Percentiles rank a stretch among this genome's conserved stretches.
These are phyloP conservation scores for Geosmithia morbida DNA, from an alignment of 2,329 filamentous ascomycete genomes.

Conservation along the genomic window DNA sequence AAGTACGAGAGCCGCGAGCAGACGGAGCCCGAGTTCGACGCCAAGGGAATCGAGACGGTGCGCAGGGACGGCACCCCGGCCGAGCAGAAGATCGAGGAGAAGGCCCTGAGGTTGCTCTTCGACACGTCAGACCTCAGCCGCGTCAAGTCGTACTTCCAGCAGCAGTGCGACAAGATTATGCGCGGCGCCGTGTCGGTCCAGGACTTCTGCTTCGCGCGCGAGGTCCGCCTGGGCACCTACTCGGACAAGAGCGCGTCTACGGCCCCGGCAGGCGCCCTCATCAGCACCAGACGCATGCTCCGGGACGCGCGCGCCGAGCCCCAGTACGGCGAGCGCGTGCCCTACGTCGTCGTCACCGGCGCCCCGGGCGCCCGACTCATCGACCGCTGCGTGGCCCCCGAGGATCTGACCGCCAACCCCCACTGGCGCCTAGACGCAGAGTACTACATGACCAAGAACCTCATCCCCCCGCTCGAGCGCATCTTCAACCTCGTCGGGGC, in stretches of 20 bases:
- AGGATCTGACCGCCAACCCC: slow-evolving; percentile 62
- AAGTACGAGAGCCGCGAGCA: slow-evolving; percentile 79
- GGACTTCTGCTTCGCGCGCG: slow-evolving; percentile 90
- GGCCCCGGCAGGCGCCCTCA: slow-evolving; percentile 74
- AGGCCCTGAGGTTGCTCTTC: slow-evolving; percentile 76
- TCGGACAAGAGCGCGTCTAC: slow-evolving; percentile 53
- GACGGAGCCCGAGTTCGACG: slow-evolving; percentile 75
- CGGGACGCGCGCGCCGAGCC: slow-evolving; percentile 76
- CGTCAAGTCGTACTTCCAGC: slow-evolving; percentile 81
- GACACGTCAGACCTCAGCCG: slow-evolving; percentile 77
- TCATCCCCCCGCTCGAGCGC: slow-evolving; percentile 87
- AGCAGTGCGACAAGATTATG: slow-evolving; percentile 88
- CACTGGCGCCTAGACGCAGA: slow-evolving; percentile 77
- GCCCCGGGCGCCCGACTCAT: slow-evolving; percentile 74
- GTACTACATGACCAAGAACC: slow-evolving; percentile 93
- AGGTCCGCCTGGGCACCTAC: slow-evolving; percentile 84
- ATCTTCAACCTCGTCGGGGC: slow-evolving; percentile 95
- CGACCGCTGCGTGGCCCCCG: slow-evolving; percentile 81
- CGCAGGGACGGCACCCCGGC: slow-evolving; percentile 88
- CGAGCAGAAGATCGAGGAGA: slow-evolving; percentile 94
- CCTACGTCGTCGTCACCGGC: slow-evolving; percentile 85
- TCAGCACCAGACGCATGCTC: slow-evolving; percentile 76
- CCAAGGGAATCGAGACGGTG: slow-evolving; percentile 96
- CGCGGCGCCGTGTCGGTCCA: slow-evolving; percentile 75
- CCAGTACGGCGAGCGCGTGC: slow-evolving; percentile 88